phyloP scores from a whole-genome alignment of 2,329 filamentous ascomycete species.

The Torrubiella hemipterigena region DNA sequence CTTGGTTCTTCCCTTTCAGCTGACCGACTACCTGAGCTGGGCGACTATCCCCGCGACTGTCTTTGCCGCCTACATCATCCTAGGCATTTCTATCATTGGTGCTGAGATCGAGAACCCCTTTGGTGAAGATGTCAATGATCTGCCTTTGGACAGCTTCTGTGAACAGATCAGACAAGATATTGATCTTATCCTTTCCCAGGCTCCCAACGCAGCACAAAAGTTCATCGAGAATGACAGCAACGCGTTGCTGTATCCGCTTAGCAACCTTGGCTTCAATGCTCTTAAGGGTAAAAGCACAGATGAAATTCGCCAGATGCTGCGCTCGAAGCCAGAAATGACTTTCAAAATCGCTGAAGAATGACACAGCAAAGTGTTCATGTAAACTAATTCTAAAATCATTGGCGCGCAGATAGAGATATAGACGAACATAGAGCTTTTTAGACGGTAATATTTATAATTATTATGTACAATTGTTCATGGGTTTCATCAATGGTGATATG shows the following conservation, averaged over 20 bases:
- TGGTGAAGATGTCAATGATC: constrained; percentile 71
- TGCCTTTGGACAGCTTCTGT: constrained; percentile 67
- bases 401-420: too few species aligned
- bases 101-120: constrained; percentile 80
- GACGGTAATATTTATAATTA: too few species aligned
- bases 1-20: constrained; percentile 69
- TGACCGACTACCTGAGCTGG: constrained; percentile 52
- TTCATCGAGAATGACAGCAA: background rate
- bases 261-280: background rate
- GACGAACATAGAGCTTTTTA: too few species aligned
- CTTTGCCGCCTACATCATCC: constrained; percentile 67
- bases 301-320: background rate
- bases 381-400: too few species aligned
- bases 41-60: constrained; percentile 68
- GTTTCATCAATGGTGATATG: too few species aligned
- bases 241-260: background rate
- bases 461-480: too few species aligned
- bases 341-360: too few species aligned
- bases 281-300: background rate
- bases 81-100: constrained; percentile 62
- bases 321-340: background rate
- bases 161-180: constrained; percentile 62
- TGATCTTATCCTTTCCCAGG: constrained; percentile 43
- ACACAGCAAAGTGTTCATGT: too few species aligned
- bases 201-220: background rate